phyloP scores from a whole-genome alignment of 768 basidiomycete genomes.

The Dioszegia hungarica region DNA sequence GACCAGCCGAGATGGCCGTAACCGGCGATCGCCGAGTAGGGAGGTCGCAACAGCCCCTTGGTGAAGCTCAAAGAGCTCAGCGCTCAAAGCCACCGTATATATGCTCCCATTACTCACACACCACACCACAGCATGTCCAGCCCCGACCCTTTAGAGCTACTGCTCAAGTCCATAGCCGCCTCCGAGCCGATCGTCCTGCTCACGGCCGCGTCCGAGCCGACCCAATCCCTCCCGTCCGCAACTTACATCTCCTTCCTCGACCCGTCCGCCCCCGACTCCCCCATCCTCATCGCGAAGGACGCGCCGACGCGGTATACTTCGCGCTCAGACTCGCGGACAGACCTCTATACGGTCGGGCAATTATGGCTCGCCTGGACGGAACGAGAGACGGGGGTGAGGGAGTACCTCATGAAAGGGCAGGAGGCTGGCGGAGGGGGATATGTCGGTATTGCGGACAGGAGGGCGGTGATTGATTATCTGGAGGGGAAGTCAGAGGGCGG shows the following conservation, averaged over 20 bases:
- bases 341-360: constrained; percentile 74
- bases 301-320: constrained; percentile 70
- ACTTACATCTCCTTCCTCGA: constrained; percentile 60
- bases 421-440: constrained; percentile 65
- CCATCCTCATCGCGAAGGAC: constrained; percentile 60
- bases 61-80: no score
- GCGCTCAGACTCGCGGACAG: constrained; percentile 49
- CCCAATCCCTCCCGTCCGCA: constrained; percentile 57
- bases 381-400: constrained; percentile 66
- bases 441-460: constrained; percentile 82
- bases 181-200: constrained; percentile 31
- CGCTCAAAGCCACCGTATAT: no score
- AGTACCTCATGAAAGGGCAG: constrained; percentile 82
- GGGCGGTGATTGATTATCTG: constrained; percentile 81
- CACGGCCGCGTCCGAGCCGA: constrained; percentile 33
- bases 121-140: constrained; percentile 7
- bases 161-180: constrained; percentile 38
- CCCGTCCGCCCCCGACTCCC: constrained; percentile 17
- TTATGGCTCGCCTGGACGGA: constrained; percentile 80
- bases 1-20: no score
- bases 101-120: no score
- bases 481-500: constrained; percentile 56
- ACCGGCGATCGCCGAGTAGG: no score
- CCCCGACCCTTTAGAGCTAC: constrained; percentile 45
- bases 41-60: no score